phyloP scores from a whole-genome alignment of 2,329 filamentous ascomycete genomes.

The Lachnellula arida region DNA sequence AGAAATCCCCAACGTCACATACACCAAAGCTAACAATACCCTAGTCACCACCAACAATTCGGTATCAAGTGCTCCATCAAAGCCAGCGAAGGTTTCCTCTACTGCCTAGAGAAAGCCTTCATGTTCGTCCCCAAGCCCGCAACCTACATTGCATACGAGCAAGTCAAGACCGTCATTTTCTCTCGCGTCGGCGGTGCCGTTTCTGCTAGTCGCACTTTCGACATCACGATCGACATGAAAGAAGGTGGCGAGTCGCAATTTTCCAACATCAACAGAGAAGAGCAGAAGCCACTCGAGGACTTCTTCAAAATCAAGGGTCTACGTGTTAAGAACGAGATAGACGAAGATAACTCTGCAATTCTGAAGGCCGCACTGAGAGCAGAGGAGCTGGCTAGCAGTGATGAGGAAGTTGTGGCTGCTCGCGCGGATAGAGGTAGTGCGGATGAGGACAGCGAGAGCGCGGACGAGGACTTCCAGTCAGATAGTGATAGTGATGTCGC shows the following conservation, averaged over 20 bases:
- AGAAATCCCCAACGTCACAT: constrained; percentile 17
- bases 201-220: constrained; percentile 91
- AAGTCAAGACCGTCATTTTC: constrained; percentile 87
- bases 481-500: constrained; percentile 93
- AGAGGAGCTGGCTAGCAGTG: constrained; percentile 67
- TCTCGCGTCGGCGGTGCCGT: constrained; percentile 92
- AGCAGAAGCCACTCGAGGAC: constrained; percentile 90
- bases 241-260: constrained; percentile 87
- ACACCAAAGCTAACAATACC: constrained; percentile 25
- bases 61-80: constrained; percentile 99
- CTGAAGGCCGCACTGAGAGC: constrained; percentile 80
- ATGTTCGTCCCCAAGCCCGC: constrained; percentile 99
- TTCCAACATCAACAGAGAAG: constrained; percentile 98
- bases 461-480: constrained; percentile 92
- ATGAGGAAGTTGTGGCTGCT: constrained; percentile 70
- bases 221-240: constrained; percentile 92
- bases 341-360: constrained; percentile 71
- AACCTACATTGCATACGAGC: constrained; percentile 94
- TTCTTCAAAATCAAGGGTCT: constrained; percentile 97
- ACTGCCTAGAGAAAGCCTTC: constrained; percentile 96
- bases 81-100: constrained; percentile 94
- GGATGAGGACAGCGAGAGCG: constrained; percentile 91
- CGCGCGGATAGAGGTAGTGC: constrained; percentile 80
- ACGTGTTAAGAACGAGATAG: constrained; percentile 97
- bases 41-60: constrained; percentile 80